A percentile compares a stretch with the other conserved stretches of the same genome.
Conservation (phyloP, 108 stramenopile genomes). For the Stephanodiscus minutulus region DNA sequence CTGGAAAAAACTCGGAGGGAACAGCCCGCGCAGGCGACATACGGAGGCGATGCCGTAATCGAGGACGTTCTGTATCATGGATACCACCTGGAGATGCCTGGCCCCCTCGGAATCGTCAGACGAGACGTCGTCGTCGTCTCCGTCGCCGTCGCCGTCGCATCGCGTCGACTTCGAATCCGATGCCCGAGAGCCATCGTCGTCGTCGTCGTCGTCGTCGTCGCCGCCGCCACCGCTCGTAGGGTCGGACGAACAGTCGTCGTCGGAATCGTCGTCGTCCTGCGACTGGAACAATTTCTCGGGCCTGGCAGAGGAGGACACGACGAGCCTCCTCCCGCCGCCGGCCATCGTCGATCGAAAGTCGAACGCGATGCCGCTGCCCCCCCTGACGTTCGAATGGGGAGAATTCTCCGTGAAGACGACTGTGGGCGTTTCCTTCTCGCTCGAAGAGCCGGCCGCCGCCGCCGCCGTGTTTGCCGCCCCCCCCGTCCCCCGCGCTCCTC, state of each 20-base stretch:
- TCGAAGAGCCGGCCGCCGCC: conserved; percentile 12
- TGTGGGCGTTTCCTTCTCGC: conserved; percentile 38
- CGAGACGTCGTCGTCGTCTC: not conserved
- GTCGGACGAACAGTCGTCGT: not conserved
- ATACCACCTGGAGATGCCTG: not conserved
- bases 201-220: not conserved
- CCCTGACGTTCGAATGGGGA: not conserved
- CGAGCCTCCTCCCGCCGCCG: not conserved
- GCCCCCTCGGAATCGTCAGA: not conserved
- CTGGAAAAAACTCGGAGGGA: conserved; percentile 18
- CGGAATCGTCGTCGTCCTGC: conserved; percentile 1
- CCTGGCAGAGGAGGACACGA: not conserved
- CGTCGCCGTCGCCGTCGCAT: not conserved
- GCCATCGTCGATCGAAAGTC: not conserved
- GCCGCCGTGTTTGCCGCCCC: conserved; percentile 8
- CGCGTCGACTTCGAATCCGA: not conserved
- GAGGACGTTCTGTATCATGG: conserved; percentile 29
- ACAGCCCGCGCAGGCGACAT: conserved; percentile 37
- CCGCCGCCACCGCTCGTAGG: too few relatives aligned
- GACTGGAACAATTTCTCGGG: not conserved
- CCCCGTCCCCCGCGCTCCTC: not conserved
- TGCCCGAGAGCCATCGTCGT: not conserved
- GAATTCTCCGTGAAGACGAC: conserved; percentile 18
- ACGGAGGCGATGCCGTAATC: conserved; percentile 42
- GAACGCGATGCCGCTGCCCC: not conserved